These are phyloP conservation scores for Albatrellus ellisii DNA, from an alignment of 768 basidiomycete species.

Conservation along the genomic window DNA sequence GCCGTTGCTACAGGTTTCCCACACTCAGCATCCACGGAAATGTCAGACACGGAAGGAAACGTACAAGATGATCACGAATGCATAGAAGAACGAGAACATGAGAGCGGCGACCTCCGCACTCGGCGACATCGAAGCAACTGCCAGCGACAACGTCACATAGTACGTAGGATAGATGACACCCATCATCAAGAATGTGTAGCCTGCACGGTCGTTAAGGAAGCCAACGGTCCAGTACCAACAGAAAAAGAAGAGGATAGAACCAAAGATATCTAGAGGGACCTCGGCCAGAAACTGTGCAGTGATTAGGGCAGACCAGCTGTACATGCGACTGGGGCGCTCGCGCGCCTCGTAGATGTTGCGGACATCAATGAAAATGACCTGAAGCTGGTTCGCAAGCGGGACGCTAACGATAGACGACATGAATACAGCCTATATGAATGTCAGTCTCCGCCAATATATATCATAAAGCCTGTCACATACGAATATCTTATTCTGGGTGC, in stretches of 20 bases:
- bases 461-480: conserved; percentile 15
- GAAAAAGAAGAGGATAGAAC: conserved; percentile 27
- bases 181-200: conserved; percentile 27
- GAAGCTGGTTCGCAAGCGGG: conserved; percentile 28
- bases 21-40: not conserved
- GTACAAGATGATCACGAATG: conserved; percentile 28
- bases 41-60: conserved; percentile 5
- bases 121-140: conserved; percentile 29
- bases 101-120: conserved; percentile 28
- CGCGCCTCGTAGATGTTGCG: conserved; percentile 28
- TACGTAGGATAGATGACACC: conserved; percentile 30
- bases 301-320: conserved; percentile 26
- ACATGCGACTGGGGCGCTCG: conserved; percentile 29
- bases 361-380: conserved; percentile 27
- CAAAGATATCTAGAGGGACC: conserved; percentile 30
- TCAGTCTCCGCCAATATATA: not conserved
- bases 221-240: conserved; percentile 39
- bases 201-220: conserved; percentile 24
- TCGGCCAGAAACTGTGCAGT: conserved; percentile 26
- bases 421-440: conserved; percentile 19
- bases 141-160: conserved; percentile 28
- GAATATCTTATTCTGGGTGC: conserved; percentile 30
- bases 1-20: conserved; percentile 28
- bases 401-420: conserved; percentile 22
- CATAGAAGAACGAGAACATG: conserved; percentile 25